Base-by-base conservation (phyloP, 2,329 filamentous ascomycete species). In the Phialemoniopsis sp. region DNA sequence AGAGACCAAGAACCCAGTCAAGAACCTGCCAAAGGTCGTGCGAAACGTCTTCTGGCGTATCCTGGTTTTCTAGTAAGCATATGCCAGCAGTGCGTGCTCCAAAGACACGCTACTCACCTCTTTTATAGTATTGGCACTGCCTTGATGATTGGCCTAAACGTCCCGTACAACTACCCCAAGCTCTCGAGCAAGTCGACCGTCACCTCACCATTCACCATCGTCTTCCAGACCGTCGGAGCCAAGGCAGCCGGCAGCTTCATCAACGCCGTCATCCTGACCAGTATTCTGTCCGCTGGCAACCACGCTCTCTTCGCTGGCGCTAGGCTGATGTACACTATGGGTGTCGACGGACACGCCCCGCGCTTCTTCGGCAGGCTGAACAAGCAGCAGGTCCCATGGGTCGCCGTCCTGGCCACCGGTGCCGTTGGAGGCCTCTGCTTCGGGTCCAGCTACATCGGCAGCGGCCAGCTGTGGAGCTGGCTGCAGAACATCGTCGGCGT, bases 401-500 rank as follows among this genome's bases (percentile, higher is more conserved):
- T 75, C 10, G 70, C 73, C 0, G 73, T 78, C 1, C 62, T 82
- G 0, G 64, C 62, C 1, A 81, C 78, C 0, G 70, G 72, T 1
- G 48, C 71, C 0, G 67, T 78, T 26, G 69, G 71, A 15, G 76
- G 75, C 0, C 64, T 83, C 1, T 82, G 78, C 49, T 84, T 85
- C 40, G 80, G 77, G 3, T 78, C 78, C 0, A 80, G 74, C 50
- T 82, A 80, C 45, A 82, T 84, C 38, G 78, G 79, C 0, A 79
- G 80, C 0, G 80, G 80, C 1, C 69, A 83, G 47, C 58, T 84
- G 5, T 84, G 80, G 80, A 73, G 68, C 1, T 84, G 80, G 80
- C 58, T 84, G 14, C 80, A 84, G 52, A 82, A 83, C 42, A 72
- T 85, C 34, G 78, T 85, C 40, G 80, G 80, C 10, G 80, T 85